Evolutionary conservation across 768 basidiomycete genomes (phyloP), one percentile per base, ranked within the genome.

Genomic region (Leccinum imitatum): DNA sequence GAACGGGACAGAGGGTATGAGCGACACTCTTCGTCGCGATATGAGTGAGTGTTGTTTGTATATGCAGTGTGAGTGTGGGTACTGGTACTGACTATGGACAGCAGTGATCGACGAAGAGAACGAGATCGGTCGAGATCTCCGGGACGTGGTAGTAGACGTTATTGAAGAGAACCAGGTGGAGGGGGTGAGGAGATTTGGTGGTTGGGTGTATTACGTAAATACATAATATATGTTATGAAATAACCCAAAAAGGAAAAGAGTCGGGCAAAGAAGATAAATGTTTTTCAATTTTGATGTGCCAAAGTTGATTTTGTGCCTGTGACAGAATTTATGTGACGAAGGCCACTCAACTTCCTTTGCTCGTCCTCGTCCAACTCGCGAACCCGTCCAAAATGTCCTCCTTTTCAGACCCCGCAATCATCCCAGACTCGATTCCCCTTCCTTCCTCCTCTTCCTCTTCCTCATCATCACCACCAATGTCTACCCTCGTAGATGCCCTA

Each of bases 91-190:
- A 73, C 57, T 33, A 55, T 63, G 55, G 66, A 63, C 6, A 27
- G 27, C 73, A 85, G 87, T 68, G 87, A 89, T 77, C 83, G 87
- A 75, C 82, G 87, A 52, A 76, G 87, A 70, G 87, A 88, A 72
- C 77, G 87, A 65, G 87, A 89, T 75, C 86, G 87, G 66, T 89
- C 87, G 64, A 81, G 87, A 75, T 88, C 87, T 60, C 87, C 87
- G 11, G 81, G 85, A 48, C 77, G 87, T 48, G 60, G 67, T 64
- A 80, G 87, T 64, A 80, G 87, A 74, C 80, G 83, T 66, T 86
- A 83, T 67, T 86, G 57, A 60, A 47, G 8, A 47, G 8, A 19
- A 35, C 33, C 33, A 35, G 33, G 33, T 72, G 71, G 65, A 56
- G 41, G 27, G 51, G 52, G 72, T 7, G 71, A 71, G 72, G 58